A percentile compares a stretch with the other conserved stretches of the same genome.
Conservation (phyloP, 306 rosid species). For the Casuarina cunninghamiana region DNA sequence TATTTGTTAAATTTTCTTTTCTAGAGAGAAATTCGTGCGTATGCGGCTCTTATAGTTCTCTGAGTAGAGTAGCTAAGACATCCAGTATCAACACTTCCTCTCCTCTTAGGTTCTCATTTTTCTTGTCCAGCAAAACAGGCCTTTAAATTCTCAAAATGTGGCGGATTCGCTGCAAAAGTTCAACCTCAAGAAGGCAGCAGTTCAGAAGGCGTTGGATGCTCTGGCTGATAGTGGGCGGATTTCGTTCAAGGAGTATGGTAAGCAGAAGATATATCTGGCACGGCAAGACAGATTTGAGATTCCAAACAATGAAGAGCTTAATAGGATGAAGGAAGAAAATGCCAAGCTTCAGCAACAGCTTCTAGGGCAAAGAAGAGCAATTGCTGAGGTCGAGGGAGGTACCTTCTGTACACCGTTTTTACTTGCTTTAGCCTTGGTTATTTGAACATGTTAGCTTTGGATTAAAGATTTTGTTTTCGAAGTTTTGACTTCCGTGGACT, state of each 20-base stretch:
- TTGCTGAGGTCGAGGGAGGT: conserved; percentile 76
- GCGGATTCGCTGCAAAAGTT: conserved; percentile 89
- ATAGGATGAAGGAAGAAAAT: conserved; percentile 78
- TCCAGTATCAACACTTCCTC: background rate
- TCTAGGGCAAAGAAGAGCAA: conserved; percentile 50
- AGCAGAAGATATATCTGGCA: conserved; percentile 91
- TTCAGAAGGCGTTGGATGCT: conserved; percentile 78
- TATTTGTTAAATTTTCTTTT: too few species aligned
- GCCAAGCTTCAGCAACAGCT: conserved; percentile 59
- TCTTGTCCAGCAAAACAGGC: conserved; percentile 76
- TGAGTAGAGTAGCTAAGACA: background rate
- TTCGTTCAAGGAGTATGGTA: conserved; percentile 93
- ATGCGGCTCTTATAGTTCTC: too few species aligned
- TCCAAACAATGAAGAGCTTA: conserved; percentile 76
- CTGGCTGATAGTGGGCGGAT: conserved; percentile 69
- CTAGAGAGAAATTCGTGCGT: too few species aligned
- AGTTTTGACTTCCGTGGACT: background rate
- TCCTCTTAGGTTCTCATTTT: background rate
- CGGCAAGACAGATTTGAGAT: conserved; percentile 81
- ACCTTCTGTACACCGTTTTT: conserved; percentile 6
- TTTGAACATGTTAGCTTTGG: background rate
- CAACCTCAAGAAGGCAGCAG: conserved; percentile 76
- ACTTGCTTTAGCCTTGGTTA: background rate
- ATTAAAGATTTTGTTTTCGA: background rate
- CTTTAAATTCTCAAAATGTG: conserved; percentile 77